Percentiles rank a stretch among this genome's conserved stretches.
Evolutionary conservation across 2,329 filamentous ascomycete genomes (phyloP).

Genomic region (Alternaria tenuissima): DNA sequence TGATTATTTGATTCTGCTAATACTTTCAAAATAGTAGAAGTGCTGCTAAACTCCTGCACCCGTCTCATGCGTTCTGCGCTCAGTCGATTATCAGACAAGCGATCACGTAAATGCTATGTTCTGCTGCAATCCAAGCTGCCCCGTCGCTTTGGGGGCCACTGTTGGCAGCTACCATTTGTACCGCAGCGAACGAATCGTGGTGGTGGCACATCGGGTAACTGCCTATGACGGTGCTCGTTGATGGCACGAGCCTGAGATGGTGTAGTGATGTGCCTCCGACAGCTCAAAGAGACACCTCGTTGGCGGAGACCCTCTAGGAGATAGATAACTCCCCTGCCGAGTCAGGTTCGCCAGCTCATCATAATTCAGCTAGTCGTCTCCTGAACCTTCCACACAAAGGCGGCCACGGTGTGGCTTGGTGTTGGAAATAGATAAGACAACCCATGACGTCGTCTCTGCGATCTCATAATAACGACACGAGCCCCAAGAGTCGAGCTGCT

Average conservation of each 20-base stretch:
- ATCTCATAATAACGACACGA: background rate
- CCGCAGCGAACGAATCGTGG: slow-evolving; percentile 30
- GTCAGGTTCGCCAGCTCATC: slow-evolving; percentile 34
- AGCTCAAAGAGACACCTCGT: slow-evolving; percentile 14
- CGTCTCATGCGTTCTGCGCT: slow-evolving; percentile 24
- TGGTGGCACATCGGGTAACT: slow-evolving; percentile 10
- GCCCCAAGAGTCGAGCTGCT: slow-evolving; percentile 1
- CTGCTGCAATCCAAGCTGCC: slow-evolving; percentile 7
- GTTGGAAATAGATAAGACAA: slow-evolving; percentile 14
- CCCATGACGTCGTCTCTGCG: background rate
- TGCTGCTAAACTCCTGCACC: slow-evolving; percentile 22
- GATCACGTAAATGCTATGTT: slow-evolving; percentile 2
- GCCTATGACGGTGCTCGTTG: slow-evolving; percentile 22
- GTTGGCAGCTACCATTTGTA: slow-evolving; percentile 32
- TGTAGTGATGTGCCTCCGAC: slow-evolving; percentile 18
- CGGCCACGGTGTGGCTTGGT: slow-evolving; percentile 21
- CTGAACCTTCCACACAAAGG: slow-evolving; percentile 19
- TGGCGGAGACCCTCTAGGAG: slow-evolving; percentile 11
- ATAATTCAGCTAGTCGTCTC: slow-evolving; percentile 8
- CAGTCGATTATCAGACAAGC: slow-evolving; percentile 1
- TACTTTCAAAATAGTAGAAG: slow-evolving; percentile 25
- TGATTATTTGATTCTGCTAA: slow-evolving; percentile 23
- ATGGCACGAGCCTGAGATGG: slow-evolving; percentile 19
- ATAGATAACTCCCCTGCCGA: slow-evolving; percentile 8
- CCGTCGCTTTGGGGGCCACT: slow-evolving; percentile 10